Evolutionary conservation across 345 rosid species (phyloP).

Genomic region (Aquilaria yunnanensis): DNA sequence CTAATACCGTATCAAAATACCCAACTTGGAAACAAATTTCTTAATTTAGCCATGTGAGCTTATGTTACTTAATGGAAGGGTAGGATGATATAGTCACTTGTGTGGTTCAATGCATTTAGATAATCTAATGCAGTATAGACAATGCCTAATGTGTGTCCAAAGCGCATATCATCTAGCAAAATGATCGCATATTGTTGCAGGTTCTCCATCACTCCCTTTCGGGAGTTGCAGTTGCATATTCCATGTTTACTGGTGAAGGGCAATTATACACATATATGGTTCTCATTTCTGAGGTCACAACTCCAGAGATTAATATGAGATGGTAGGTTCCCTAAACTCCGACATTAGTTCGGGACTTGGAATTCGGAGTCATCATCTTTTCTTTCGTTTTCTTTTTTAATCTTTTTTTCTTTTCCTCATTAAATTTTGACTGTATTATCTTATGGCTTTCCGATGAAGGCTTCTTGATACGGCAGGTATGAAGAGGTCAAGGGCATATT

Average conservation of each 20-base stretch:
- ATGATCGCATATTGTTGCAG: too few relatives aligned
- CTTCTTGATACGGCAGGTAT: slow-evolving; percentile 73
- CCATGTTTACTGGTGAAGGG: slow-evolving; percentile 73
- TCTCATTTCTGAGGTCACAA: slow-evolving; percentile 78
- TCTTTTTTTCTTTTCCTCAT: too few relatives aligned
- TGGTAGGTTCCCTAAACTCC: slow-evolving; percentile 40
- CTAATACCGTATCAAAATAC: neutral
- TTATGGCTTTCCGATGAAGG: slow-evolving; percentile 36
- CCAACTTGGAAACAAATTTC: too few relatives aligned
- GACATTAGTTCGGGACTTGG: neutral
- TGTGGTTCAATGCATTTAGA: too few relatives aligned
- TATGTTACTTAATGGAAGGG: too few relatives aligned
- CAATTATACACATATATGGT: slow-evolving; percentile 82
- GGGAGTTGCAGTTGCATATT: slow-evolving; percentile 76
- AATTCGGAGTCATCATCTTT: neutral
- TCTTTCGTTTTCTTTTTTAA: too few relatives aligned
- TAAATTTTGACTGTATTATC: neutral
- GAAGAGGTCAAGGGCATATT: slow-evolving; percentile 68
- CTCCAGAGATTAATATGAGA: slow-evolving; percentile 86
- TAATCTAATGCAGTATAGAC: too few relatives aligned
- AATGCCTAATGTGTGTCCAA: too few relatives aligned
- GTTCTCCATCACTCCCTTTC: too few relatives aligned
- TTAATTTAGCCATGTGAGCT: too few relatives aligned
- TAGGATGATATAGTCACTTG: too few relatives aligned
- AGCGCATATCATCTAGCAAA: too few relatives aligned